Conservation (phyloP, 163 green algal genomes). For the Chlamydomonas reinhardtii region DNA sequence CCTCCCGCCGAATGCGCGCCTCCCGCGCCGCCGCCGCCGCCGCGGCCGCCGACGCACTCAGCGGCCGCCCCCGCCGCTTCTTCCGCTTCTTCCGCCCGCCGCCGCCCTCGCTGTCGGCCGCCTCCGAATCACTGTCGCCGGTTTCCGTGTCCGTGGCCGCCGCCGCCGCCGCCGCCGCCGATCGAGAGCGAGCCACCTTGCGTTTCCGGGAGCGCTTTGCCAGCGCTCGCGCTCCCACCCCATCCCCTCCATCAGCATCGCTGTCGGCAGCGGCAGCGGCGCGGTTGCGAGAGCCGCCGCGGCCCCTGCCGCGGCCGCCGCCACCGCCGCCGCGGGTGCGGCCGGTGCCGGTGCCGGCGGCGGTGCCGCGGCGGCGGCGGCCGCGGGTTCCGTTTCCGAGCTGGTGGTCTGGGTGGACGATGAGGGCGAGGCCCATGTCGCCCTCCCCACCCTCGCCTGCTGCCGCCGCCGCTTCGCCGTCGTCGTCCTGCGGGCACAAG, state of each 20-base stretch:
- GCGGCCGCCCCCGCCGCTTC: background rate
- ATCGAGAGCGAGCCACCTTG: too few species aligned
- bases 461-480: background rate
- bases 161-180: too few species aligned
- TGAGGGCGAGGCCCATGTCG: constrained; percentile 9
- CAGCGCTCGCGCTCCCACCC: background rate
- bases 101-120: background rate
- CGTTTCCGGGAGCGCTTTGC: background rate
- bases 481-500: background rate
- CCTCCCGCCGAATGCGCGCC: background rate
- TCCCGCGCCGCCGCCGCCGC: constrained; percentile 1
- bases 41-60: background rate
- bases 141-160: background rate
- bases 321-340: too few species aligned
- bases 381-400: too few species aligned
- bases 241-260: background rate
- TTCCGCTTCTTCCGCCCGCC: background rate
- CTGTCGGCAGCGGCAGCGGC: background rate
- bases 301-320: too few species aligned
- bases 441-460: background rate
- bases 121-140: too few species aligned
- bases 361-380: background rate
- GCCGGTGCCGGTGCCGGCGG: background rate
- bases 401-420: constrained; percentile 23
- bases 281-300: background rate